These are phyloP conservation scores for Candida stauntonica DNA, from an alignment of 805 yeast genomes.

Conservation along the genomic window DNA sequence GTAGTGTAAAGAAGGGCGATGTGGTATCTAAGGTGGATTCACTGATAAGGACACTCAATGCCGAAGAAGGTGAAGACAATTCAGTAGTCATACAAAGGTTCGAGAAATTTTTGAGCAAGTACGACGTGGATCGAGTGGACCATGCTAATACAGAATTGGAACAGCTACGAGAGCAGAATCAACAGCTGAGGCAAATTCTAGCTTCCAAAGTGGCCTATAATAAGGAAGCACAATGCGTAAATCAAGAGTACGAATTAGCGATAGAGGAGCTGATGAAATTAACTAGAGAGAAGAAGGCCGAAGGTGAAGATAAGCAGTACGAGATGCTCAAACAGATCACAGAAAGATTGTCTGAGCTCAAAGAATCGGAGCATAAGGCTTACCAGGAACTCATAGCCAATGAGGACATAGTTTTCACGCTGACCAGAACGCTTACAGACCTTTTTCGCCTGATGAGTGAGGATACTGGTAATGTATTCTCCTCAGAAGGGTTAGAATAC, in stretches of 20 bases:
- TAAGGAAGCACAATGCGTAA: slow-evolving; percentile 6
- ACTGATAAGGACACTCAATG: slow-evolving; percentile 15
- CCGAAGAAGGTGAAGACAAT: slow-evolving; percentile 8
- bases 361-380: slow-evolving; percentile 11
- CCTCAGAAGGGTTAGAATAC: slow-evolving; percentile 2
- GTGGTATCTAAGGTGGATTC: slow-evolving; percentile 18
- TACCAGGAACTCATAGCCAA: slow-evolving; percentile 12
- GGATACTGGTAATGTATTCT: slow-evolving; percentile 4
- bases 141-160: slow-evolving; percentile 5
- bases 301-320: slow-evolving; percentile 4
- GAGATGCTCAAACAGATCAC: slow-evolving; percentile 4
- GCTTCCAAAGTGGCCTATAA: slow-evolving; percentile 8
- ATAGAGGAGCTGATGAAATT: slow-evolving; percentile 10
- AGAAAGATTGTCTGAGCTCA: slow-evolving; percentile 4
- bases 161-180: slow-evolving; percentile 15
- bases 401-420: slow-evolving; percentile 10
- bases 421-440: slow-evolving; percentile 12
- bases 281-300: slow-evolving; percentile 7
- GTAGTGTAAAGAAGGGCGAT: slow-evolving; percentile 11
- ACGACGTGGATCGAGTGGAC: background rate
- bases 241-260: slow-evolving; percentile 14
- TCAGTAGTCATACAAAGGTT: slow-evolving; percentile 4
- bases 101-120: slow-evolving; percentile 10
- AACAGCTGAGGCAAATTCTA: slow-evolving; percentile 13
- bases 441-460: slow-evolving; percentile 7